phyloP scores from a whole-genome alignment of 495 filamentous ascomycete species.

The Sphaerosporella brunnea region DNA sequence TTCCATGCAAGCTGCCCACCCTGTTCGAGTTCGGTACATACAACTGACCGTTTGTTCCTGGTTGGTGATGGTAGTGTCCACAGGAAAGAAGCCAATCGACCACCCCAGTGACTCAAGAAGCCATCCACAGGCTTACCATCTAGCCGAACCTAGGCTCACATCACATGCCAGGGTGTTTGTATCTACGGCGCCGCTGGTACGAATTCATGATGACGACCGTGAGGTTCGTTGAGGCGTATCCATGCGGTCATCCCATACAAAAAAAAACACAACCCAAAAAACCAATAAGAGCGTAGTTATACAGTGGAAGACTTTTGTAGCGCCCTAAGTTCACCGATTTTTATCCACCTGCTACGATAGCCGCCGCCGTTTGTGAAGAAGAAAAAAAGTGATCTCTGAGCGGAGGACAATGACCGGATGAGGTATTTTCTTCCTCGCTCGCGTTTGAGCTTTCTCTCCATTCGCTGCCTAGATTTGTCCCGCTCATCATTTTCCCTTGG shows the following conservation, averaged over 20 bases:
- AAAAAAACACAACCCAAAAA: no score
- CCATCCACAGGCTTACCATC: no score
- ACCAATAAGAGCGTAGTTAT: no score
- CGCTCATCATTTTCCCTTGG: not conserved
- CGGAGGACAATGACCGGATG: constrained; percentile 1
- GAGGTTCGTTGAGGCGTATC: not conserved
- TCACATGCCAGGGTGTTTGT: constrained; percentile 6
- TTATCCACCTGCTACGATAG: no score
- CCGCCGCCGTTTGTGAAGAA: no score
- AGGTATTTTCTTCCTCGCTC: constrained; percentile 4
- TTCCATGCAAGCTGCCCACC: not conserved
- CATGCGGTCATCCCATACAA: not conserved
- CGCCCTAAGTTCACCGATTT: no score
- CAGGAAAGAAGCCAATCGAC: not conserved
- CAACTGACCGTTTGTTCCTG: not conserved
- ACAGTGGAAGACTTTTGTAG: no score
- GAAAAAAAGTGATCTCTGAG: no score
- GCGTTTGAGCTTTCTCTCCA: not conserved
- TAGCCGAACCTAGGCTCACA: constrained; percentile 2
- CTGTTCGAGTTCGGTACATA: not conserved
- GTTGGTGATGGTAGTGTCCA: not conserved
- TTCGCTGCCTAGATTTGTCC: not conserved
- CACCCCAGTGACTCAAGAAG: not conserved
- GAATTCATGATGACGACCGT: no score
- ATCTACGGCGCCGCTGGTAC: no score